These are phyloP conservation scores for Coleophoma cylindrospora DNA, from an alignment of 2,329 filamentous ascomycete genomes.

Conservation along the genomic window DNA sequence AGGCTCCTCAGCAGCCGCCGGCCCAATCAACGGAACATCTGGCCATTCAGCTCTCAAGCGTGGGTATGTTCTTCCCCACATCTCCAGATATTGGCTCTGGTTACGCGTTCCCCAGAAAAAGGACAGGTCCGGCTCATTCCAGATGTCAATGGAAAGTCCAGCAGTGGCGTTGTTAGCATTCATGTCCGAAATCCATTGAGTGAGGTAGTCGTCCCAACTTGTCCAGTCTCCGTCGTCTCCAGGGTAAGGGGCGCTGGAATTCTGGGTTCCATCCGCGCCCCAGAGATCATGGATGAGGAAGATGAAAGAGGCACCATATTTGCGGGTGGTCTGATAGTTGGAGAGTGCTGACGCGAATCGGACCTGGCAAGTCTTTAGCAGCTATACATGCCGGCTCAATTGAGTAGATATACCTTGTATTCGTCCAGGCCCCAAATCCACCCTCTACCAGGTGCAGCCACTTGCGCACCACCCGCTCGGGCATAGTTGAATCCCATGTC, in stretches of 20 bases:
- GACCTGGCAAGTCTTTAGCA: slow-evolving; percentile 4
- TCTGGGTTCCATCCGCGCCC: slow-evolving; percentile 40
- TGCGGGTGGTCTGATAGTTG: slow-evolving; percentile 38
- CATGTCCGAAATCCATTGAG: slow-evolving; percentile 31
- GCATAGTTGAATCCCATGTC: slow-evolving; percentile 35
- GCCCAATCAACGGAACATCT: slow-evolving; percentile 27
- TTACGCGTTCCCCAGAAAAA: slow-evolving; percentile 30
- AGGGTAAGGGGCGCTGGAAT: slow-evolving; percentile 32
- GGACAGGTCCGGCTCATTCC: slow-evolving; percentile 44
- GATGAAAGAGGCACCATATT: slow-evolving; percentile 38
- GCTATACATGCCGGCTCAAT: no score
- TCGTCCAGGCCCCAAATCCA: slow-evolving; percentile 33
- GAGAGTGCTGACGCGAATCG: slow-evolving; percentile 38
- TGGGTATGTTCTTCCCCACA: slow-evolving; percentile 33
- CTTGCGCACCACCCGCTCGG: slow-evolving; percentile 36
- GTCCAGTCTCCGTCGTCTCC: slow-evolving; percentile 45
- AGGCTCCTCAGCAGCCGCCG: slow-evolving; percentile 29
- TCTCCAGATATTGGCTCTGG: slow-evolving; percentile 33
- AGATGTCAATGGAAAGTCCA: slow-evolving; percentile 41
- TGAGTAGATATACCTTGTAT: slow-evolving; percentile 16
- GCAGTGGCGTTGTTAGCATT: slow-evolving; percentile 30
- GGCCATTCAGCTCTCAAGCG: slow-evolving; percentile 27
- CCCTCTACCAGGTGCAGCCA: slow-evolving; percentile 26
- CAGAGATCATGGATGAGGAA: slow-evolving; percentile 41
- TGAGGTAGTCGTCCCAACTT: slow-evolving; percentile 36